Percentiles rank a stretch among this genome's conserved stretches.
phyloP scores from a whole-genome alignment of 2,329 filamentous ascomycete genomes.

The Fusarium setosum region DNA sequence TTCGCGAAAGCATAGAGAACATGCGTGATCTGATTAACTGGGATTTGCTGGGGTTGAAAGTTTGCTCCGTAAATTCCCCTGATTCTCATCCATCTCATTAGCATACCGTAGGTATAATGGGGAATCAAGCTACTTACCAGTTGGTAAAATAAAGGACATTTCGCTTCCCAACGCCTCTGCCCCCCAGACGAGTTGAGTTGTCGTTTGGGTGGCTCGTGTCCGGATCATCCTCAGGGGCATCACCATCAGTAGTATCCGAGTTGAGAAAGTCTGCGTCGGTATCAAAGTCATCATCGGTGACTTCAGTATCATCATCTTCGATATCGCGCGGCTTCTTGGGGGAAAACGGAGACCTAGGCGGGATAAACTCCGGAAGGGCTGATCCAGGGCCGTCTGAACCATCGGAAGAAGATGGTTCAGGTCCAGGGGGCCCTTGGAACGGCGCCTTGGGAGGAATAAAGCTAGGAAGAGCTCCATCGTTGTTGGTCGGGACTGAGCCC shows the following conservation, averaged over 20 bases:
- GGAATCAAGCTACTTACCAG: slow-evolving; percentile 52
- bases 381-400: slow-evolving; percentile 2
- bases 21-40: slow-evolving; percentile 77
- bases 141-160: slow-evolving; percentile 67
- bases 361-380: slow-evolving; percentile 1
- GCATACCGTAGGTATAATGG: neutral
- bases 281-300: slow-evolving; percentile 21
- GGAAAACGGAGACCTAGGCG: neutral
- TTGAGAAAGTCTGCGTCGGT: slow-evolving; percentile 10
- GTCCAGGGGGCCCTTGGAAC: slow-evolving; percentile 13
- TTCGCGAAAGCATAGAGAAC: slow-evolving; percentile 71
- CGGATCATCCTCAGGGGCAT: neutral
- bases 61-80: slow-evolving; percentile 76
- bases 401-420: neutral
- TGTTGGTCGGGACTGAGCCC: no score
- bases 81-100: slow-evolving; percentile 54
- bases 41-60: slow-evolving; percentile 77
- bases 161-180: slow-evolving; percentile 25
- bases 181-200: slow-evolving; percentile 7
- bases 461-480: neutral
- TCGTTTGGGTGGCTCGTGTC: no score
- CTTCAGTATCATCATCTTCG: neutral
- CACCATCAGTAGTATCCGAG: slow-evolving; percentile 4
- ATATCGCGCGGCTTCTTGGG: slow-evolving; percentile 8
- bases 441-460: slow-evolving; percentile 30